A percentile compares a stretch with the other conserved stretches of the same genome.
Conservation (phyloP, 257 asterid genomes). For the Solanum tacnaense region DNA sequence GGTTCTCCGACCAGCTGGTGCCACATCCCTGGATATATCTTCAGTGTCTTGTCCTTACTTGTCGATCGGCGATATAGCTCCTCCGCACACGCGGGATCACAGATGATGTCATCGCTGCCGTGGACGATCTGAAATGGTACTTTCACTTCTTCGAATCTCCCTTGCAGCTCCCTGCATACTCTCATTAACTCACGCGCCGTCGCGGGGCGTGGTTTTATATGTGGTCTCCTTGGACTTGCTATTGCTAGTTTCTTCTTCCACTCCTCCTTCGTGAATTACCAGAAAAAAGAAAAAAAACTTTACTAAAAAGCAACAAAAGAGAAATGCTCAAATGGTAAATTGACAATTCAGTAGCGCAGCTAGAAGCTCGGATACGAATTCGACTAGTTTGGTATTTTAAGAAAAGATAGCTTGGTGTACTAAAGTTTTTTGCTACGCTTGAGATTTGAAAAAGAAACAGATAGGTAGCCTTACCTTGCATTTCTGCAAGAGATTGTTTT, state of each 20-base stretch:
- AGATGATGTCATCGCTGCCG: conserved; percentile 48
- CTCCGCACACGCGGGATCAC: conserved; percentile 44
- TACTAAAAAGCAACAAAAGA: not conserved
- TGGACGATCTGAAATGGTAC: conserved; percentile 74
- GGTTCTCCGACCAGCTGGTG: conserved; percentile 90
- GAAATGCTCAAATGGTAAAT: not conserved
- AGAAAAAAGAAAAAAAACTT: not conserved
- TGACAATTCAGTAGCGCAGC: not conserved
- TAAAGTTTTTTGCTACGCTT: rapidly evolving
- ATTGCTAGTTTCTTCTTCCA: conserved; percentile 84
- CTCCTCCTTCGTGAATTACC: conserved; percentile 41
- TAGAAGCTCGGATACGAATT: not conserved
- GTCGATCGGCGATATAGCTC: conserved; percentile 40
- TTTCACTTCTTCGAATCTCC: conserved; percentile 46
- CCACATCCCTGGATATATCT: conserved; percentile 71
- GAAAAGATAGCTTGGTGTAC: not conserved
- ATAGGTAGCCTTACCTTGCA: rapidly evolving
- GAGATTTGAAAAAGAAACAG: too few species aligned
- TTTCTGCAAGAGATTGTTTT: not conserved
- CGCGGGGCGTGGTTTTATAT: conserved; percentile 77
- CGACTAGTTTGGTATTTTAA: not conserved
- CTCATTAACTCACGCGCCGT: conserved; percentile 80
- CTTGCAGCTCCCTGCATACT: conserved; percentile 65
- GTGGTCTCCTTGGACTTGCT: conserved; percentile 74
- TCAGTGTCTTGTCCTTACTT: conserved; percentile 64